Percentiles rank a stretch among this genome's conserved stretches.
Conservation (phyloP, 2,329 filamentous ascomycete species). For the Didymella sp. region DNA sequence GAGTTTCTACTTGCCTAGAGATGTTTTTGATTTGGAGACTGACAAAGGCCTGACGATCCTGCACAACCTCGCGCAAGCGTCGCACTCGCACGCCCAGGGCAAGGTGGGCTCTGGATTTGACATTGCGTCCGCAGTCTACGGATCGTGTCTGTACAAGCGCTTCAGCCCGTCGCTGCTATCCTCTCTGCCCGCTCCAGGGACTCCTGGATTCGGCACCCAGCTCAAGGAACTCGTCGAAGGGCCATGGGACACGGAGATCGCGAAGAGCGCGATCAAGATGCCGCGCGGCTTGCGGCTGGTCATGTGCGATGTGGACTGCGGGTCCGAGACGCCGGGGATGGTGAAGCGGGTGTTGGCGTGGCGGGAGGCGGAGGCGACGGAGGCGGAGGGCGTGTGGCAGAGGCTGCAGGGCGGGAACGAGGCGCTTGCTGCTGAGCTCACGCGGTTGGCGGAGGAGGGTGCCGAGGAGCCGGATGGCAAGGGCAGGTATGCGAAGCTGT, state of each 20-base stretch:
- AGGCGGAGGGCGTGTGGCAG: conserved; percentile 76
- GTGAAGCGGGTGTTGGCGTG: conserved; percentile 89
- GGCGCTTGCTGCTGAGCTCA: conserved; percentile 69
- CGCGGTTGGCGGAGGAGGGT: conserved; percentile 53
- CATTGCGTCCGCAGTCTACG: conserved; percentile 90
- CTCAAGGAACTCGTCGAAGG: conserved; percentile 71
- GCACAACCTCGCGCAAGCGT: conserved; percentile 92
- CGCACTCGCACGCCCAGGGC: conserved; percentile 94
- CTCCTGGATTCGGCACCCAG: conserved; percentile 69
- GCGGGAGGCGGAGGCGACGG: conserved; percentile 69
- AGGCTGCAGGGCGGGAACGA: conserved; percentile 78
- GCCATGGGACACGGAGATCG: conserved; percentile 81
- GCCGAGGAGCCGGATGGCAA: conserved; percentile 25
- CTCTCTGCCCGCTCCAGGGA: conserved; percentile 69
- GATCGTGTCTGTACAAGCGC: conserved; percentile 88
- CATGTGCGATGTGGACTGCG: conserved; percentile 96
- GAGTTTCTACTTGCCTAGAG: conserved; percentile 71
- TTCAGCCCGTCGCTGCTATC: conserved; percentile 82
- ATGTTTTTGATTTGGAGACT: conserved; percentile 63
- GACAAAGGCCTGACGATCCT: conserved; percentile 66
- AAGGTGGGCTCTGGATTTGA: conserved; percentile 98
- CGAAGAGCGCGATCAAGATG: conserved; percentile 72
- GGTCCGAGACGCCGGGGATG: conserved; percentile 93
- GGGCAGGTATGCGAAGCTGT: conserved; percentile 57
- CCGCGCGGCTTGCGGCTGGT: conserved; percentile 77